Evolutionary conservation across 108 stramenopile genomes (phyloP).

Genomic region (Stephanodiscus triporus): DNA sequence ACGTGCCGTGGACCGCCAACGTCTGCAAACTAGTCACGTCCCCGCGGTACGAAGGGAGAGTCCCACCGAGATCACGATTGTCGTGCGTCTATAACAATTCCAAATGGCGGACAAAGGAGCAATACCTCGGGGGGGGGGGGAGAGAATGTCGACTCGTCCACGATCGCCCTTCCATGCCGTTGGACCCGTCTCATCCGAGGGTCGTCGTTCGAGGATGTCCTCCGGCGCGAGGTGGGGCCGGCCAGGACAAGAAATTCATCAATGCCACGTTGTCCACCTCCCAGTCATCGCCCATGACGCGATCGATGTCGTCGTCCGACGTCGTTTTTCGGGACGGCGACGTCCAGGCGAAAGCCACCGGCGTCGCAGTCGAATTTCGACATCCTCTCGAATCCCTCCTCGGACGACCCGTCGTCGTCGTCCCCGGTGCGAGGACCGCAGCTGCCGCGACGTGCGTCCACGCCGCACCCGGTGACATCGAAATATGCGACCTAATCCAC

Average conservation of each 20-base stretch:
- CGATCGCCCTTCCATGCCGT: conserved; percentile 17
- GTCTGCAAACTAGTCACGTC: conserved; percentile 32
- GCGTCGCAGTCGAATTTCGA: conserved; percentile 65
- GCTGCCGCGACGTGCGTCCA: conserved; percentile 59
- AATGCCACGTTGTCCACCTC: conserved; percentile 45
- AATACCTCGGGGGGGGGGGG: conserved; percentile 37
- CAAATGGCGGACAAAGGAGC: conserved; percentile 26
- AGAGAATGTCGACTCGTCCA: background rate
- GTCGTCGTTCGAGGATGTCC: conserved; percentile 8
- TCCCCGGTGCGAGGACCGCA: too few species aligned
- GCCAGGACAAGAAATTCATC: conserved; percentile 19
- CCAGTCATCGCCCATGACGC: background rate
- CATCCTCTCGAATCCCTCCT: conserved; percentile 64
- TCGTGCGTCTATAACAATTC: conserved; percentile 43
- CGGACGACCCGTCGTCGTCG: conserved; percentile 33
- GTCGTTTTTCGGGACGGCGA: conserved; percentile 12
- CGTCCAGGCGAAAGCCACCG: conserved; percentile 71
- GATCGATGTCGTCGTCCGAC: background rate
- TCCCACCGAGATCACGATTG: conserved; percentile 22
- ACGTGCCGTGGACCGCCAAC: conserved; percentile 26
- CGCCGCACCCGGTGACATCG: conserved; percentile 62
- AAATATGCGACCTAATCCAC: conserved; percentile 86
- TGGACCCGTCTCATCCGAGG: conserved; percentile 33
- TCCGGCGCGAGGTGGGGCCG: background rate
- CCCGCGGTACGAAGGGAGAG: conserved; percentile 26